Conservation (phyloP, 441 rosid species). For the California macrophylla region DNA sequence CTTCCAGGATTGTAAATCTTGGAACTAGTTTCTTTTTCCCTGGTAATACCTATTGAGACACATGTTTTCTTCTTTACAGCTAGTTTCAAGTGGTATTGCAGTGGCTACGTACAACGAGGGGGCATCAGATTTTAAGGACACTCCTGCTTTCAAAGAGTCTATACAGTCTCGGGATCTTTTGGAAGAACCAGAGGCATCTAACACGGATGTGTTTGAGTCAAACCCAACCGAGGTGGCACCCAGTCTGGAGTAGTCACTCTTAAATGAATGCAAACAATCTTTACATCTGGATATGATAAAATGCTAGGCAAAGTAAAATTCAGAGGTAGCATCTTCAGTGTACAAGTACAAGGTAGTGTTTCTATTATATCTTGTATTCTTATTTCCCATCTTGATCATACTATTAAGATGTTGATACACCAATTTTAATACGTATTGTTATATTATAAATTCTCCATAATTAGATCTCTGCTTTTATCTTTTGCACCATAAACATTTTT, state of each 20-base stretch:
- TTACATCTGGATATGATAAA: slow-evolving; percentile 2
- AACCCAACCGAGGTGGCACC: slow-evolving; percentile 93
- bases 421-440: not conserved
- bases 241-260: slow-evolving; percentile 51
- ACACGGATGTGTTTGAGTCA: slow-evolving; percentile 70
- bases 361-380: slow-evolving; percentile 9
- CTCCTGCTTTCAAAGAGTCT: slow-evolving; percentile 78
- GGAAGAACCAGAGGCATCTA: slow-evolving; percentile 61
- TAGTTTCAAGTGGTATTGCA: slow-evolving; percentile 68
- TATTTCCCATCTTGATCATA: not conserved
- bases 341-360: slow-evolving; percentile 14
- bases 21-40: not conserved
- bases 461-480: not conserved
- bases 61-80: slow-evolving; percentile 26
- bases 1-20: not conserved
- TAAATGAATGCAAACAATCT: slow-evolving; percentile 5
- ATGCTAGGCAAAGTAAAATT: slow-evolving; percentile 11
- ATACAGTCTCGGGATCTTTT: slow-evolving; percentile 55
- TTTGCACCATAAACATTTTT: not conserved
- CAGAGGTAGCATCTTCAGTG: slow-evolving; percentile 9
- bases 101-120: slow-evolving; percentile 74
- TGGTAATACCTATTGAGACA: slow-evolving; percentile 3
- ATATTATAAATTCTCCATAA: not conserved
- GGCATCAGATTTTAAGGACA: slow-evolving; percentile 74
- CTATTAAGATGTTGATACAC: not conserved